A percentile compares a stretch with the other conserved stretches of the same genome.
Conservation (phyloP, 306 rosid species). For the Glycine latifolia region DNA sequence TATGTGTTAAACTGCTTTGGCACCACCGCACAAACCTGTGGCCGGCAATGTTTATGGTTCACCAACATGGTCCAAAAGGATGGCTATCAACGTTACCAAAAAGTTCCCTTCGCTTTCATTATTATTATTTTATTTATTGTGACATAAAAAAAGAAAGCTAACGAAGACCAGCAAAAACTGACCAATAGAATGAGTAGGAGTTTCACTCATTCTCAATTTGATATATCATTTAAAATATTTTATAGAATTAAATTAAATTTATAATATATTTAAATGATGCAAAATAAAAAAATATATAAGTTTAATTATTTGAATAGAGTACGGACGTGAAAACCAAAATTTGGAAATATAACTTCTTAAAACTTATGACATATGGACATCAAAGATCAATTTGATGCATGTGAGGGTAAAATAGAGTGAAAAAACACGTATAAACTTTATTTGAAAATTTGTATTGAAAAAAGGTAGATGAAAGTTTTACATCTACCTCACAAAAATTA, state of each 20-base stretch:
- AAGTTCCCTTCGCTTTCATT: background rate
- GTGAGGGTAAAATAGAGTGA: background rate
- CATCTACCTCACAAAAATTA: too few species aligned
- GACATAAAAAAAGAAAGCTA: background rate
- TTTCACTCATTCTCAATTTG: too few species aligned
- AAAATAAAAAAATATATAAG: too few species aligned
- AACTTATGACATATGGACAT: background rate
- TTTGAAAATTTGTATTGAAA: background rate
- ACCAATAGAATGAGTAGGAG: too few species aligned
- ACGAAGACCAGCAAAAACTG: too few species aligned
- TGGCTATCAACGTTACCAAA: background rate
- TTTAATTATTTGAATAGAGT: background rate
- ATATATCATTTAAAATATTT: background rate
- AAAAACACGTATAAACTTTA: background rate
- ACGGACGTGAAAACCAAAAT: background rate
- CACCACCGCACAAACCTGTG: slow-evolving; percentile 17
- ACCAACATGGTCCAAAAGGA: background rate
- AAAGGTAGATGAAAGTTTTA: background rate
- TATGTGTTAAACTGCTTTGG: background rate
- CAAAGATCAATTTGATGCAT: background rate
- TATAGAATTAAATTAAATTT: background rate
- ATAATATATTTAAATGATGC: background rate
- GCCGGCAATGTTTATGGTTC: slow-evolving; percentile 17
- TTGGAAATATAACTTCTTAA: background rate
- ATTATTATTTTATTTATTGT: background rate